Evolutionary conservation across 139 green algal genomes (phyloP), one percentile per base, ranked within the genome.

Genomic region (Chlorella sorokiniana): DNA sequence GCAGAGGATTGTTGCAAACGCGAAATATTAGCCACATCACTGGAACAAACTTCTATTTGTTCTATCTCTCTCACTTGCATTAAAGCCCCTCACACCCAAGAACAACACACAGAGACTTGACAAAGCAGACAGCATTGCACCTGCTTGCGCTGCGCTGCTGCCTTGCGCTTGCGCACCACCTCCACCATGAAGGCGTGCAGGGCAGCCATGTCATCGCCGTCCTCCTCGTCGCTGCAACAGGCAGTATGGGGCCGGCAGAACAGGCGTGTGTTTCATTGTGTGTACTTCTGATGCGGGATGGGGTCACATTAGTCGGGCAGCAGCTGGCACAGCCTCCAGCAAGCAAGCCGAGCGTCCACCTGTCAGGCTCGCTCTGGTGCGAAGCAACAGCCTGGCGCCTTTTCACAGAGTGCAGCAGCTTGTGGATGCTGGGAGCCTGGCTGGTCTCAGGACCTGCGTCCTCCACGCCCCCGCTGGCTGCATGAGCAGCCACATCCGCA

Each of bases 111-210:
- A n/a, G n/a, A n/a, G n/a, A n/a, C n/a, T n/a, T n/a, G n/a, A n/a
- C n/a, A n/a, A n/a, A n/a, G n/a, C n/a, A n/a, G n/a, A n/a, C n/a
- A n/a, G n/a, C n/a, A n/a, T n/a, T n/a, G n/a, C n/a, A 69, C 69
- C 71, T 78, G 71, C 48, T 78, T 78, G 38, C 52, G 52, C 10
- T 56, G 41, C 9, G 69, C 29, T 27, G n/a, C 40, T 37, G 71
- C 73, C 70, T 77, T 77, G 29, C 35, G 33, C 70, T 69, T 79
- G 52, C 73, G 73, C 52, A 79, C 54, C 37, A 79, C n/a, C 54
- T 79, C 73, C 35, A 79, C 54, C 73, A 79, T 64, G 31, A 69
- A 45, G 45, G 73, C 59, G 37, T 79, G 73, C 52, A 79, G 10
- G 6, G 73, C 59, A 4, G 54, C 73, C 52, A 79, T 40, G 51